Conservation (phyloP, 1,284 basidiomycete genomes). For the Sporisorium exsertum region DNA sequence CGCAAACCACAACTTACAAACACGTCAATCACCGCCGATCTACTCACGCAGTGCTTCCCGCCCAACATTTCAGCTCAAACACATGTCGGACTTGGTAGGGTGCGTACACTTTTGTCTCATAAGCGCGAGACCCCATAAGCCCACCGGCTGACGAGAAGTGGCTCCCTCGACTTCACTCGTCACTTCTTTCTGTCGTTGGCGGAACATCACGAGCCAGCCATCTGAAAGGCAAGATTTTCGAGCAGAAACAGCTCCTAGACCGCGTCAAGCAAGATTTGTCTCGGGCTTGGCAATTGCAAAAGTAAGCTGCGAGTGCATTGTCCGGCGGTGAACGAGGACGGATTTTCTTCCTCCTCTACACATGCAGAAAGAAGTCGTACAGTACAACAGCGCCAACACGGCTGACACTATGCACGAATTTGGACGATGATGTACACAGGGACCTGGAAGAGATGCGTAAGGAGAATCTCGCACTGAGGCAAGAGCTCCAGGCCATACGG, state of each 20-base stretch:
- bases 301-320: conserved; percentile 6
- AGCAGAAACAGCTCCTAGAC: conserved; percentile 39
- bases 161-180: not conserved
- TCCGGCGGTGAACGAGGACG: too few relatives aligned
- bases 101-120: conserved; percentile 5
- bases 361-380: too few relatives aligned
- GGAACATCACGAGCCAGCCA: conserved; percentile 10
- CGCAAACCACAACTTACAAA: too few relatives aligned
- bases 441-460: conserved; percentile 15
- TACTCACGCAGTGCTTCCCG: not conserved
- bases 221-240: conserved; percentile 26
- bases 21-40: too few relatives aligned
- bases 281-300: conserved; percentile 10
- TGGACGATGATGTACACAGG: not conserved
- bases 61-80: conserved; percentile 21
- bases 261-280: conserved; percentile 26
- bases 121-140: not conserved
- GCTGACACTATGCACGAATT: not conserved
- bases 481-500: conserved; percentile 12
- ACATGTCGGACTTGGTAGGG: conserved; percentile 40
- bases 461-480: conserved; percentile 26
- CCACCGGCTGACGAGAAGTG: not conserved
- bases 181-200: not conserved
- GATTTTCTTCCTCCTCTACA: too few relatives aligned
- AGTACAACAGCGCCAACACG: not conserved